Conservation (phyloP, 176 grass and related monocot genomes). For the Poa annua region DNA sequence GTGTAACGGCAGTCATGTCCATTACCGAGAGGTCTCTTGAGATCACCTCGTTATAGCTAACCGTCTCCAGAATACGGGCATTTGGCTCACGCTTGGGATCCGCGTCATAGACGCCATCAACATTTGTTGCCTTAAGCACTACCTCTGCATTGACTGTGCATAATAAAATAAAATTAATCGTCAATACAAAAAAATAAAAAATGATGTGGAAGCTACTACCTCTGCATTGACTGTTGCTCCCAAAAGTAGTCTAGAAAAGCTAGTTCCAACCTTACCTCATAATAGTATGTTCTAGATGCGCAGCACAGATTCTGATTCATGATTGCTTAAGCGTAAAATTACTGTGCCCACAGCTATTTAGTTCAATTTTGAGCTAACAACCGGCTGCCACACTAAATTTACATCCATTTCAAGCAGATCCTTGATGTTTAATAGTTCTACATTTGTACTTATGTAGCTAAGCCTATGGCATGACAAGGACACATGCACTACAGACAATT, state of each 20-base stretch:
- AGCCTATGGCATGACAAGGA: not conserved
- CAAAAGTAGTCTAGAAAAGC: not conserved
- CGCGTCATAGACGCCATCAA: conserved; percentile 86
- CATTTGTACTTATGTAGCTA: not conserved
- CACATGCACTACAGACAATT: not conserved
- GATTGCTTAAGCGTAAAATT: conserved; percentile 15
- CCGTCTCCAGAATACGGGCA: conserved; percentile 71
- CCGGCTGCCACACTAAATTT: no score
- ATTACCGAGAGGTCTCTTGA: conserved; percentile 88
- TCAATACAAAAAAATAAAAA: conserved; percentile 14
- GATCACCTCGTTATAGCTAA: conserved; percentile 90
- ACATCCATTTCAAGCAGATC: no score
- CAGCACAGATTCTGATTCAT: not conserved
- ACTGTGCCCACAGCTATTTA: no score
- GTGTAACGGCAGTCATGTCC: conserved; percentile 97
- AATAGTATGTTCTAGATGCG: conserved; percentile 18
- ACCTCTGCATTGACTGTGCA: conserved; percentile 89
- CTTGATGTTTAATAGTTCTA: not conserved
- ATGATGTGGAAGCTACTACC: not conserved
- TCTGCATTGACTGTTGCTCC: not conserved
- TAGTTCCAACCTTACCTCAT: conserved; percentile 3
- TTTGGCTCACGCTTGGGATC: conserved; percentile 79
- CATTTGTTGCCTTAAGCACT: conserved; percentile 98
- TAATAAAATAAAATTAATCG: not conserved
- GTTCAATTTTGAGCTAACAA: no score